Conservation (phyloP, 345 rosid genomes). For the Populus davidiana region DNA sequence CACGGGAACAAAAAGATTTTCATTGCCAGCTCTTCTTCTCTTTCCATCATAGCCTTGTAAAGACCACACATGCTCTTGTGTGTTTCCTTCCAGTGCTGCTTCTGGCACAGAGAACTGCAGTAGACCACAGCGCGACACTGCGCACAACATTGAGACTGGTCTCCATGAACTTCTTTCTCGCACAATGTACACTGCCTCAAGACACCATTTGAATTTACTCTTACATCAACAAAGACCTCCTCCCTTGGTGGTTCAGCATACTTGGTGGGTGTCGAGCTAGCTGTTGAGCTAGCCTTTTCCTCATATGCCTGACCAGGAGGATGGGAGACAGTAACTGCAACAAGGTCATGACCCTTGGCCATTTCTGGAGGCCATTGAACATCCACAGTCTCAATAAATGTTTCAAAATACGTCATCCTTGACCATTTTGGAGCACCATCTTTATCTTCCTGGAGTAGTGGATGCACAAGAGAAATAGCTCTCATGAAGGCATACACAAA, state of each 20-base stretch:
- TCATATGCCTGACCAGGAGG: conserved; percentile 61
- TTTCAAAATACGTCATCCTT: conserved; percentile 42
- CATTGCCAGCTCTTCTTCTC: conserved; percentile 53
- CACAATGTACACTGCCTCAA: conserved; percentile 43
- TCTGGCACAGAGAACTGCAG: conserved; percentile 47
- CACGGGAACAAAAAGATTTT: conserved; percentile 47
- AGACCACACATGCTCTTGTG: conserved; percentile 50
- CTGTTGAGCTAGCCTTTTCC: conserved; percentile 41
- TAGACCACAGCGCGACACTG: conserved; percentile 50
- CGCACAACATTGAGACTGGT: conserved; percentile 46
- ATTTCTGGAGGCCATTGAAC: conserved; percentile 66
- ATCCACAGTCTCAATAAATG: conserved; percentile 70
- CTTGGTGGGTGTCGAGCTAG: conserved; percentile 44
- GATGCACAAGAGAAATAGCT: conserved; percentile 58
- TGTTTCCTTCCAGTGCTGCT: conserved; percentile 54
- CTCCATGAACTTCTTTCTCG: conserved; percentile 44
- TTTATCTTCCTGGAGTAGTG: conserved; percentile 52
- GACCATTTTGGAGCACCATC: conserved; percentile 43
- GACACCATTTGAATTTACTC: conserved; percentile 25
- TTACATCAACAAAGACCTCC: conserved; percentile 29
- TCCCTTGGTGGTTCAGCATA: conserved; percentile 38
- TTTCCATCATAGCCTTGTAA: conserved; percentile 55
- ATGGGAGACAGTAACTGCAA: conserved; percentile 63
- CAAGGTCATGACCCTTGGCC: conserved; percentile 47
- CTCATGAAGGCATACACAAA: conserved; percentile 59